phyloP scores from a whole-genome alignment of 352 stramenopile species.

The Elongisporangium prolatum region DNA sequence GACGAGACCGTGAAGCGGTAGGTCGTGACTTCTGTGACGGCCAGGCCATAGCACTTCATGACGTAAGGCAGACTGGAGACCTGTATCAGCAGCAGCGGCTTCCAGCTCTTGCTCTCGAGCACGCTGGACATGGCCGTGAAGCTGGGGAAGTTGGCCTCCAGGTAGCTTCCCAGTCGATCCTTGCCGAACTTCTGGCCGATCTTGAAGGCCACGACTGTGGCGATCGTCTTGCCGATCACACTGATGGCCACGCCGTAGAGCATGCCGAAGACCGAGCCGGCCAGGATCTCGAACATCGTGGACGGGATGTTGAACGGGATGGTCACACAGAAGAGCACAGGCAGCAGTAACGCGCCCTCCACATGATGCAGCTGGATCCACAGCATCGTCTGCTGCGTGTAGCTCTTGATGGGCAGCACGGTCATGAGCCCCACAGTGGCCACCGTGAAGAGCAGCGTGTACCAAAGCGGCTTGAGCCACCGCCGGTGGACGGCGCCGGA shows the following conservation, averaged over 20 bases:
- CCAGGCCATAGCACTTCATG: slow-evolving; percentile 72
- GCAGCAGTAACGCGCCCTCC: slow-evolving; percentile 41
- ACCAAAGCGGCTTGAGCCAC: slow-evolving; percentile 21
- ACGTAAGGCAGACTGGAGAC: slow-evolving; percentile 63
- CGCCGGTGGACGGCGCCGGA: not conserved
- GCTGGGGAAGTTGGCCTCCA: slow-evolving; percentile 50
- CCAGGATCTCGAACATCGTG: slow-evolving; percentile 59
- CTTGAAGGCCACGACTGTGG: slow-evolving; percentile 53
- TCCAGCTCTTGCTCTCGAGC: slow-evolving; percentile 62
- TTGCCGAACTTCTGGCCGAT: slow-evolving; percentile 53
- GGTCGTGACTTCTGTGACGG: slow-evolving; percentile 54
- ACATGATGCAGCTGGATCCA: slow-evolving; percentile 50
- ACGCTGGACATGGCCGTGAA: slow-evolving; percentile 47
- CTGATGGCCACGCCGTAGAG: slow-evolving; percentile 39
- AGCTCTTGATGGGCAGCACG: slow-evolving; percentile 40
- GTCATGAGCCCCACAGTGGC: slow-evolving; percentile 6
- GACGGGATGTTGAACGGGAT: slow-evolving; percentile 66
- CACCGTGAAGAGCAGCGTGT: slow-evolving; percentile 11
- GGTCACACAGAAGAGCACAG: slow-evolving; percentile 42
- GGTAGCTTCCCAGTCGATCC: slow-evolving; percentile 39
- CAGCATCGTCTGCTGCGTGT: slow-evolving; percentile 17
- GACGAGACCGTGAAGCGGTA: slow-evolving; percentile 54
- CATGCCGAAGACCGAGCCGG: slow-evolving; percentile 61
- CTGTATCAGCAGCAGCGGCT: slow-evolving; percentile 64
- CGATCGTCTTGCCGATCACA: slow-evolving; percentile 53